Evolutionary conservation across 148 eudicot genomes (phyloP).

Genomic region (Persicaria maculosa): DNA sequence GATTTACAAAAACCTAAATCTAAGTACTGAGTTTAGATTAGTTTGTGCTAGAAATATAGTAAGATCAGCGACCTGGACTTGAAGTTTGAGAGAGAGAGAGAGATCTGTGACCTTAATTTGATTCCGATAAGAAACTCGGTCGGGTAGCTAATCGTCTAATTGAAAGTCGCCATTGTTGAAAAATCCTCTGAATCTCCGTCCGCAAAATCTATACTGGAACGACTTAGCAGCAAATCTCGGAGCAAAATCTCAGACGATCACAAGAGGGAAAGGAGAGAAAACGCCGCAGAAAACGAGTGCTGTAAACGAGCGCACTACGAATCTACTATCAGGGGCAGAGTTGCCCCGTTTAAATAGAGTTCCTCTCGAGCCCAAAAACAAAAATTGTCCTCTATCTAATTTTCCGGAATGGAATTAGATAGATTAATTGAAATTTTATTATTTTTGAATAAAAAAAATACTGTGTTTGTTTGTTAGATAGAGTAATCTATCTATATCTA

Average conservation of each 20-base stretch:
- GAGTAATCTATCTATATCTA: too few species aligned
- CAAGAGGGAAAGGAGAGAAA: not conserved
- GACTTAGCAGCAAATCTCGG: not conserved
- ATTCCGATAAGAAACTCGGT: not conserved
- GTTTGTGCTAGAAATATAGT: not conserved
- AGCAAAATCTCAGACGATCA: not conserved
- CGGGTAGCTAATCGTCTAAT: not conserved
- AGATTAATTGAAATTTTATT: too few species aligned
- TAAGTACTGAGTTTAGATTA: not conserved
- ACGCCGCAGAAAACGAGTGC: not conserved
- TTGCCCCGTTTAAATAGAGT: not conserved
- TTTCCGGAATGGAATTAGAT: too few species aligned
- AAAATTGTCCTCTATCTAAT: too few species aligned
- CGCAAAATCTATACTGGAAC: not conserved
- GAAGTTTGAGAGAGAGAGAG: not conserved
- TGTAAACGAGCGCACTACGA: not conserved
- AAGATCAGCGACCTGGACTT: not conserved
- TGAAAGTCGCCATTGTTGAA: not conserved
- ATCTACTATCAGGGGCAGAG: not conserved
- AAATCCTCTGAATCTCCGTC: not conserved
- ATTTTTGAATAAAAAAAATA: too few species aligned
- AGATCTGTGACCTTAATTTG: conserved; percentile 2
- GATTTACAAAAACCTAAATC: not conserved
- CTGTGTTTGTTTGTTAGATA: too few species aligned
- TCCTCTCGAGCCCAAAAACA: not conserved